Evolutionary conservation across 805 yeast genomes (phyloP), one percentile per base, ranked within the genome.

Genomic region (Danielia reshetovae): DNA sequence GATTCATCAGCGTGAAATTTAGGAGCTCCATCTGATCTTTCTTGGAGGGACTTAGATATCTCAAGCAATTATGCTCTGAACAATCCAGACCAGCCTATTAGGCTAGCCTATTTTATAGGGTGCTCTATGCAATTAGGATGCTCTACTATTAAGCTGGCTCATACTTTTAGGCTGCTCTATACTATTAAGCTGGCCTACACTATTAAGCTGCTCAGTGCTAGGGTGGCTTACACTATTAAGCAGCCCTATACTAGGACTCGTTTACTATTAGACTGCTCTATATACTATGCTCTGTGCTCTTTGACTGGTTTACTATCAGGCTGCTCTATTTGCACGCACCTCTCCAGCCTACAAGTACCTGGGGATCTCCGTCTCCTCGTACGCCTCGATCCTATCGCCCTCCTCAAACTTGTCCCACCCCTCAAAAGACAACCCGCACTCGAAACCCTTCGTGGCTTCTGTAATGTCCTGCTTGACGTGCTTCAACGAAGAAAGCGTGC

Each of bases 401-500:
- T 67, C 79, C 46, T 78, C 72, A 51, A 83, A 84, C 19, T 68
- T 74, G 27, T 75, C 77, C 80, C 87, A 87, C 27, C 63, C 61
- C 2, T 70, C 76, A 44, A 93, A 78, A 0, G 86, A 65, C 16
- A 90, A 55, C 34, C 98, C 98, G 67, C 97, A 93, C 48, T 93
- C 98, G 18, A 74, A 74, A 18, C 96, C 97, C 60, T 85, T 89
- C 38, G 75, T 75, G 7, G 85, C 85, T 50, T 83, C 90, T 2
- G 62, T 46, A 4, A 81, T 84, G 46, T 85, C 94, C 29, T 85
- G 89, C 55, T 86, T 87, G 34, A 78, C 79, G 42, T 84, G 85
- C 60, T 85, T 88, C 57, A 93, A 70, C 5, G 90, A 79, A 2
- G 80, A 74, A 6, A 93, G 55, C 8, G 63, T 62, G 2, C 95